phyloP scores from a whole-genome alignment of 1,139 yeast species.

The Scheffersomyces lignicola region DNA sequence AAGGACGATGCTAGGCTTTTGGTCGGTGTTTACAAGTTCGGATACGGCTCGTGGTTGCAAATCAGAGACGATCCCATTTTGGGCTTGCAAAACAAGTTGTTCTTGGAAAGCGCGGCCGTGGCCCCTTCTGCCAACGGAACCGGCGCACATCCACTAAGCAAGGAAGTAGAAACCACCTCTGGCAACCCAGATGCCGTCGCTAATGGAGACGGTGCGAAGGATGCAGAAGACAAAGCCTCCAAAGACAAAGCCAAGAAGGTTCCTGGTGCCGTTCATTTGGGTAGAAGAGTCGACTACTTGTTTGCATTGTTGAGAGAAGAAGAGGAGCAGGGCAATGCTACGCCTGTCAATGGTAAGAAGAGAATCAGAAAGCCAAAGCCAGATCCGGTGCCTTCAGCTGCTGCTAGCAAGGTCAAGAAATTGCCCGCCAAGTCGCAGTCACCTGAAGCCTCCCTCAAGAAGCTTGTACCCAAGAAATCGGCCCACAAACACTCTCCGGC shows the following conservation, averaged over 20 bases:
- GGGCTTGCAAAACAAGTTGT: constrained; percentile 82
- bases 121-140: constrained; percentile 6
- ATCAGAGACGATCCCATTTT: constrained; percentile 94
- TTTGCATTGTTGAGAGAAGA: constrained; percentile 65
- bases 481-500: constrained; percentile 11
- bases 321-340: constrained; percentile 28
- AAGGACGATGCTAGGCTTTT: constrained; percentile 85
- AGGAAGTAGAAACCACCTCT: not conserved
- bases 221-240: constrained; percentile 40
- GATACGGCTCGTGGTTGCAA: constrained; percentile 94
- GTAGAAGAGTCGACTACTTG: constrained; percentile 90
- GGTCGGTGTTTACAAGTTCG: constrained; percentile 87
- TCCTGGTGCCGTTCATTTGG: constrained; percentile 92
- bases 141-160: not conserved
- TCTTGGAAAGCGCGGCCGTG: constrained; percentile 42
- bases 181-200: not conserved
- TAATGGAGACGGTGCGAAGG: not conserved
- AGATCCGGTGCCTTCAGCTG: constrained; percentile 10
- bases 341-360: constrained; percentile 15
- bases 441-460: constrained; percentile 14
- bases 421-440: constrained; percentile 18
- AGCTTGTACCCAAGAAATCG: constrained; percentile 13
- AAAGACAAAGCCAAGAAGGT: constrained; percentile 53
- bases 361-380: constrained; percentile 17
- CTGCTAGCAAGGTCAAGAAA: constrained; percentile 12